These are phyloP conservation scores for Pichia kluyveri DNA, from an alignment of 805 yeast species.

Conservation along the genomic window DNA sequence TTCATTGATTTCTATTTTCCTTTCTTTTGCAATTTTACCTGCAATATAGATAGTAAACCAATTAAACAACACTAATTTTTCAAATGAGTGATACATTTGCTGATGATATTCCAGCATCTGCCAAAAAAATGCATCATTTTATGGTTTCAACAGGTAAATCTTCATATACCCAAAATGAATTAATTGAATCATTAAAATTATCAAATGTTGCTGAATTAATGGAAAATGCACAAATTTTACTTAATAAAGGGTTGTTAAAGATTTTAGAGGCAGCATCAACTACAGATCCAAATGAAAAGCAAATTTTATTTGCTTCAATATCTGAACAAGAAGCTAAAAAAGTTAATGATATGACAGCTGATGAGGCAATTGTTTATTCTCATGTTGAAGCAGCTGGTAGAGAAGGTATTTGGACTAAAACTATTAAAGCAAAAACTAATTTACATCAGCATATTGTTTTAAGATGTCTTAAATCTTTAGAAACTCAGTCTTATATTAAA, in stretches of 20 bases:
- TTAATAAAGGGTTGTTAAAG: constrained; percentile 49
- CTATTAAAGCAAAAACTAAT: constrained; percentile 79
- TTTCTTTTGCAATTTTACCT: neutral
- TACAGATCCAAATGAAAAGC: constrained; percentile 7
- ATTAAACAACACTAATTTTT: too few species aligned
- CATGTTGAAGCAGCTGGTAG: constrained; percentile 88
- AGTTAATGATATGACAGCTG: constrained; percentile 68
- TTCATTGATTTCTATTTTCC: too few species aligned
- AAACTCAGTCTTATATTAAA: constrained; percentile 75
- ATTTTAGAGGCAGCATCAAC: constrained; percentile 48
- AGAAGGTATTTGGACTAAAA: constrained; percentile 95
- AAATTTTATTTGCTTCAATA: constrained; percentile 71
- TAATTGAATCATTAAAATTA: constrained; percentile 40
- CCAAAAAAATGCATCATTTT: constrained; percentile 48
- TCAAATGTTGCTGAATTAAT: constrained; percentile 34
- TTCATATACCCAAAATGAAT: constrained; percentile 60
- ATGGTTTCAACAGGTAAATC: constrained; percentile 49
- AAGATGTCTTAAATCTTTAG: constrained; percentile 73
- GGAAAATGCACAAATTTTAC: constrained; percentile 35
- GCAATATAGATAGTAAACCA: too few species aligned
- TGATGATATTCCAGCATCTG: constrained; percentile 22
- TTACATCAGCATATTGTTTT: constrained; percentile 86
- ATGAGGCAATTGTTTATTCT: constrained; percentile 85
- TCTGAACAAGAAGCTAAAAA: constrained; percentile 66
- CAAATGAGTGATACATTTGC: constrained; percentile 6